A percentile compares a stretch with the other conserved stretches of the same genome.
These are phyloP conservation scores for Penicillium sp. DNA, from an alignment of 2,329 filamentous ascomycete species.

Conservation along the genomic window DNA sequence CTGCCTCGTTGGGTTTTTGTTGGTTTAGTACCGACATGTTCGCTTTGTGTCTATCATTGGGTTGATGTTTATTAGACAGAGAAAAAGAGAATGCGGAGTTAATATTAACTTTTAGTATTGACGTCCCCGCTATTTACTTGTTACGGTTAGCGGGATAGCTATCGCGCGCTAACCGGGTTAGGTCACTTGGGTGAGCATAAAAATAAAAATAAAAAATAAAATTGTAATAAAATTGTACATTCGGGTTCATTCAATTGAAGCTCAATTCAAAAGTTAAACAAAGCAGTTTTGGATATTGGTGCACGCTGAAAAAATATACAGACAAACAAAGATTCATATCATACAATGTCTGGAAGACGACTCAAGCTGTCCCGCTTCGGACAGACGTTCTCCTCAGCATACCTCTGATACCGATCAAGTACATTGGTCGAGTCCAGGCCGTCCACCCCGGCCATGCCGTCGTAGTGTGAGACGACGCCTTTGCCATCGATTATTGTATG, in stretches of 20 bases:
- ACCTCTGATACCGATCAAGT: constrained; percentile 51
- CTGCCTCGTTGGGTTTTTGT: constrained; percentile 36
- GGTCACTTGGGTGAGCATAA: background rate
- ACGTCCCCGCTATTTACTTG: background rate
- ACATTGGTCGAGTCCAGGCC: constrained; percentile 52
- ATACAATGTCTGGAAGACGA: background rate
- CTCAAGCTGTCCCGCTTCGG: constrained; percentile 4
- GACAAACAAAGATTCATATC: background rate
- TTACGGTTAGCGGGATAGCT: constrained; percentile 5
- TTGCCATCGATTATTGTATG: constrained; percentile 51
- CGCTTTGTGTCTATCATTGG: background rate
- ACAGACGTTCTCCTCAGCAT: constrained; percentile 53
- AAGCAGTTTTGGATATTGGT: background rate
- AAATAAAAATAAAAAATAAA: background rate
- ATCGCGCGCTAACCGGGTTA: background rate
- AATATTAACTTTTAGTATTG: background rate
- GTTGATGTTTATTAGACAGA: too few species aligned
- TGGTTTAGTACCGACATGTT: constrained; percentile 29
- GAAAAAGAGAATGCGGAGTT: background rate
- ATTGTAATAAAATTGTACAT: too few species aligned
- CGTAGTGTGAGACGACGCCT: constrained; percentile 53
- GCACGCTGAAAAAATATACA: background rate
- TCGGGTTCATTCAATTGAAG: too few species aligned
- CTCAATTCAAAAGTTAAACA: background rate
- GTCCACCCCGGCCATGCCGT: constrained; percentile 40